Evolutionary conservation across 345 rosid species (phyloP).

Genomic region (Melastoma malabathricum): DNA sequence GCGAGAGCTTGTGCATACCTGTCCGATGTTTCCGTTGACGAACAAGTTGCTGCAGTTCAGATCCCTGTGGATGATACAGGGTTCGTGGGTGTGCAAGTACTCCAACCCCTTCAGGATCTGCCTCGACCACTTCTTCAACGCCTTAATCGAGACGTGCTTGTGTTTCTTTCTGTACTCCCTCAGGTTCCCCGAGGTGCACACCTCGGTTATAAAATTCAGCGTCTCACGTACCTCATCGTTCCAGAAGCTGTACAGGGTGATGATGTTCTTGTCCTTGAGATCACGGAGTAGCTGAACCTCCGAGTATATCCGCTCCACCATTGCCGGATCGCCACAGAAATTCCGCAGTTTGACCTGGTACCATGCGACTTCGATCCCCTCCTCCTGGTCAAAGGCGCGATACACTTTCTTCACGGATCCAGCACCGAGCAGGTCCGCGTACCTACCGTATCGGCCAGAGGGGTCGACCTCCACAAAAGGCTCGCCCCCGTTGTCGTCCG

Average conservation of each 20-base stretch:
- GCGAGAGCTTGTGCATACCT: conserved; percentile 19
- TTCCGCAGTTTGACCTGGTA: conserved; percentile 64
- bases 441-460: conserved; percentile 69
- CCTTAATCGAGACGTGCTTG: conserved; percentile 62
- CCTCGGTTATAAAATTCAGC: conserved; percentile 81
- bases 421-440: conserved; percentile 45
- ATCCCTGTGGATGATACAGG: conserved; percentile 80
- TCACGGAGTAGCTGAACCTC: conserved; percentile 49
- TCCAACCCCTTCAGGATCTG: conserved; percentile 70
- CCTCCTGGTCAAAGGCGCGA: conserved; percentile 82
- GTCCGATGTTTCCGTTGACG: conserved; percentile 76
- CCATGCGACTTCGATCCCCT: conserved; percentile 94
- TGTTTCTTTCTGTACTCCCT: conserved; percentile 79
- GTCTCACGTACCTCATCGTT: conserved; percentile 30
- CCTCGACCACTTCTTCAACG: conserved; percentile 81
- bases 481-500: conserved; percentile 49
- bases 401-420: conserved; percentile 78
- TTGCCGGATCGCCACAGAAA: conserved; percentile 37
- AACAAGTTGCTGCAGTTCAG: conserved; percentile 85
- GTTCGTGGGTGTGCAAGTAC: conserved; percentile 67
- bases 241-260: conserved; percentile 52
- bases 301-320: conserved; percentile 57
- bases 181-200: conserved; percentile 77
- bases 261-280: conserved; percentile 44
- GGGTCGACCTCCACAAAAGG: conserved; percentile 64